These are phyloP conservation scores for Tephrocybe sp. DNA, from an alignment of 768 basidiomycete species.

Conservation along the genomic window DNA sequence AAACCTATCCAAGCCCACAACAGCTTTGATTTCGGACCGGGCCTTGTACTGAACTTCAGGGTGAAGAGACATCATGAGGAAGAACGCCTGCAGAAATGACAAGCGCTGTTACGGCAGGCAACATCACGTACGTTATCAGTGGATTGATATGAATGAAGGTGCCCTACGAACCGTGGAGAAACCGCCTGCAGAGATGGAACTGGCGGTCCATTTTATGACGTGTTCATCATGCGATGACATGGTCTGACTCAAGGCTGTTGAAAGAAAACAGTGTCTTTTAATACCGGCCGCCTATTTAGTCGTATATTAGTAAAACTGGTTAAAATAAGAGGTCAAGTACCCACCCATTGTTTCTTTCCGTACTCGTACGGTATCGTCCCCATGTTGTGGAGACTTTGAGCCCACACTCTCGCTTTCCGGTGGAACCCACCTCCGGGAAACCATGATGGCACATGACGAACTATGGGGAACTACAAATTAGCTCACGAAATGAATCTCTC, in stretches of 20 bases:
- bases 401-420: neutral
- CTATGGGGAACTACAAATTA: no score
- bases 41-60: constrained; percentile 22
- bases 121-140: neutral
- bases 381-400: neutral
- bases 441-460: constrained; percentile 9
- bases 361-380: neutral
- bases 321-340: neutral
- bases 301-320: no score
- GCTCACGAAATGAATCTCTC: no score
- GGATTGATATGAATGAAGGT: neutral
- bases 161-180: neutral
- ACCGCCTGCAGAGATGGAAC: neutral
- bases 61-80: constrained; percentile 27
- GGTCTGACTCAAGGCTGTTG: neutral
- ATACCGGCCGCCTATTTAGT: neutral
- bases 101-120: neutral
- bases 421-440: constrained; percentile 10
- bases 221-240: neutral
- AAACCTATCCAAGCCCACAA: constrained; percentile 21
- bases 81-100: constrained; percentile 19
- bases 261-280: neutral
- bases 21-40: constrained; percentile 23
- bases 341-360: constrained; percentile 1
- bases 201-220: constrained; percentile 3